Conservation (phyloP, 805 yeast species). For the Nematodospora valgi region DNA sequence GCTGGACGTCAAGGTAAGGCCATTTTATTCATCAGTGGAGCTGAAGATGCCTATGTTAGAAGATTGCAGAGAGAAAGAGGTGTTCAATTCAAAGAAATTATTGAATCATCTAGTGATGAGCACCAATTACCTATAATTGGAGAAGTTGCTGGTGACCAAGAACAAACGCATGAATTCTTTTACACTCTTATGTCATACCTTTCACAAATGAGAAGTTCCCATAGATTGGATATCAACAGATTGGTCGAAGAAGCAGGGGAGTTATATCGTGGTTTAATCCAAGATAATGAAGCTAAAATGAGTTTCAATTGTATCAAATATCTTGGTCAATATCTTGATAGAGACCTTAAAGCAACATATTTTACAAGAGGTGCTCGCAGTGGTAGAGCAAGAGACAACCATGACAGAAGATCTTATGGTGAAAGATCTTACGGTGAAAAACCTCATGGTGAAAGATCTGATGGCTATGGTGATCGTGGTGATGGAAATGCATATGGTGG, state of each 20-base stretch:
- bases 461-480: no score
- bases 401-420: no score
- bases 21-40: constrained; percentile 50
- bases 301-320: no score
- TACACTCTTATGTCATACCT: constrained; percentile 26
- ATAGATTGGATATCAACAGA: constrained; percentile 16
- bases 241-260: constrained; percentile 29
- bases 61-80: constrained; percentile 48
- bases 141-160: constrained; percentile 14
- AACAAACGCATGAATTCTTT: constrained; percentile 22
- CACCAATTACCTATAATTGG: constrained; percentile 14
- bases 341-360: no score
- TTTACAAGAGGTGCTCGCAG: no score
- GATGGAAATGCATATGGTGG: no score
- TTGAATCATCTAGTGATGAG: constrained; percentile 36
- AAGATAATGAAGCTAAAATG: constrained; percentile 8
- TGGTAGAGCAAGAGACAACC: no score
- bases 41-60: constrained; percentile 55
- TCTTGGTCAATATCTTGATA: no score
- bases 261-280: constrained; percentile 18
- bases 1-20: constrained; percentile 82
- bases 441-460: no score
- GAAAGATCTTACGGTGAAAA: no score
- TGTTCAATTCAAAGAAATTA: constrained; percentile 48
- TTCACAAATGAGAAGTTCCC: constrained; percentile 16